Conservation (phyloP, 148 eudicot species). For the Rhododendron ovatum region DNA sequence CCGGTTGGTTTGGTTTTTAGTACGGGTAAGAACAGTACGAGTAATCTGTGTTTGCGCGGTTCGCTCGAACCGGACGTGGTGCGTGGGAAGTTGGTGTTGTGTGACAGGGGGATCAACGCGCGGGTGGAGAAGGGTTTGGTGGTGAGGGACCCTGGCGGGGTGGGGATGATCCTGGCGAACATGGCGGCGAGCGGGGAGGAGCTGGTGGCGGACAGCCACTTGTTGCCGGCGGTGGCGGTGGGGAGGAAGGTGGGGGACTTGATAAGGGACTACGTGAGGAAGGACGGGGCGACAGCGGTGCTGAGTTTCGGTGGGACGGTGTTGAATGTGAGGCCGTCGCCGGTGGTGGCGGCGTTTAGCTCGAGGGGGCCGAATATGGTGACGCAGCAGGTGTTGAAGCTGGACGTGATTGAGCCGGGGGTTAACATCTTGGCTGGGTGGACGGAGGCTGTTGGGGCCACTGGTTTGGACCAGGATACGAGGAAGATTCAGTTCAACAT, state of each 20-base stretch:
- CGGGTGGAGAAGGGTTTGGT: slow-evolving; percentile 80
- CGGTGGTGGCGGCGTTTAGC: slow-evolving; percentile 92
- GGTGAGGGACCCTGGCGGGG: slow-evolving; percentile 68
- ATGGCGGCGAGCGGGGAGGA: slow-evolving; percentile 86
- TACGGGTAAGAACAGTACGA: slow-evolving; percentile 29
- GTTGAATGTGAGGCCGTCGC: slow-evolving; percentile 78
- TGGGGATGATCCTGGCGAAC: slow-evolving; percentile 84
- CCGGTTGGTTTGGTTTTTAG: slow-evolving; percentile 42
- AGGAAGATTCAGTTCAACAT: slow-evolving; percentile 73
- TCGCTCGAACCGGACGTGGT: slow-evolving; percentile 50
- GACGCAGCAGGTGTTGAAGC: slow-evolving; percentile 79
- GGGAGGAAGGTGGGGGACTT: slow-evolving; percentile 58
- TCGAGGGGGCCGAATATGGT: slow-evolving; percentile 84
- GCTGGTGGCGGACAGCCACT: slow-evolving; percentile 78
- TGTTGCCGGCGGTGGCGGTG: slow-evolving; percentile 76
- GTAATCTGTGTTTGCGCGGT: slow-evolving; percentile 70
- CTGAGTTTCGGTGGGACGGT: slow-evolving; percentile 73
- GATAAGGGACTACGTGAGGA: slow-evolving; percentile 47
- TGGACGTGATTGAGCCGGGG: slow-evolving; percentile 89
- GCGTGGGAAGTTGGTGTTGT: slow-evolving; percentile 68
- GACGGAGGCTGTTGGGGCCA: slow-evolving; percentile 75
- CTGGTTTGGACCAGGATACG: slow-evolving; percentile 57
- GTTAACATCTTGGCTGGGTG: slow-evolving; percentile 88
- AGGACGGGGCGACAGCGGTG: slow-evolving; percentile 39
- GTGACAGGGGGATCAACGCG: slow-evolving; percentile 70